Percentiles rank a stretch among this genome's conserved stretches.
These are phyloP conservation scores for Calycina herbarum DNA, from an alignment of 2,329 filamentous ascomycete species.

Conservation along the genomic window DNA sequence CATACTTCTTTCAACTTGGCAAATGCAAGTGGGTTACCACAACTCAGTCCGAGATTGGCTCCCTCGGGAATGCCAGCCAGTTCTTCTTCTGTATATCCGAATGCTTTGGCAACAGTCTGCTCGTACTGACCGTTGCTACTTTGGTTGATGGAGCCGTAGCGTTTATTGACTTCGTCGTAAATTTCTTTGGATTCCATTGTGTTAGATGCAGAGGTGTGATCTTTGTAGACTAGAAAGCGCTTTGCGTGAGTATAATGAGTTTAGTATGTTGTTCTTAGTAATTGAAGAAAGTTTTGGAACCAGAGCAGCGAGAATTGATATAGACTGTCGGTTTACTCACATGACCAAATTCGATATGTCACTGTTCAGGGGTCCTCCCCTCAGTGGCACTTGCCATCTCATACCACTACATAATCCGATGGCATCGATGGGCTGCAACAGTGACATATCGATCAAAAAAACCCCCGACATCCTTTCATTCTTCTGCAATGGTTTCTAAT, in stretches of 20 bases:
- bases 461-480: too few species aligned
- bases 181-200: constrained; percentile 4
- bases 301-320: too few species aligned
- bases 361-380: neutral
- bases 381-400: too few species aligned
- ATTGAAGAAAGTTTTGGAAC: too few species aligned
- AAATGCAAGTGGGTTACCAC: constrained; percentile 26
- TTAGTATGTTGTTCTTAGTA: too few species aligned
- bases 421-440: neutral
- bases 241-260: too few species aligned
- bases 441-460: neutral
- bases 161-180: constrained; percentile 6
- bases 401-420: neutral
- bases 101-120: constrained; percentile 47
- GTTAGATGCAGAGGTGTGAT: neutral
- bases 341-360: constrained; percentile 4
- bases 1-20: constrained; percentile 21
- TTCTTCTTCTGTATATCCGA: constrained; percentile 47
- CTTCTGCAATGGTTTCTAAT: too few species aligned
- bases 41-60: constrained; percentile 30
- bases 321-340: neutral
- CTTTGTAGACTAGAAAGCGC: too few species aligned
- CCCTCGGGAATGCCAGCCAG: constrained; percentile 24
- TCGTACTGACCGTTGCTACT: constrained; percentile 10
- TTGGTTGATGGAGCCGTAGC: constrained; percentile 4